Percentiles rank a stretch among this genome's conserved stretches.
phyloP scores from a whole-genome alignment of 495 filamentous ascomycete species.

The Halenospora varia region DNA sequence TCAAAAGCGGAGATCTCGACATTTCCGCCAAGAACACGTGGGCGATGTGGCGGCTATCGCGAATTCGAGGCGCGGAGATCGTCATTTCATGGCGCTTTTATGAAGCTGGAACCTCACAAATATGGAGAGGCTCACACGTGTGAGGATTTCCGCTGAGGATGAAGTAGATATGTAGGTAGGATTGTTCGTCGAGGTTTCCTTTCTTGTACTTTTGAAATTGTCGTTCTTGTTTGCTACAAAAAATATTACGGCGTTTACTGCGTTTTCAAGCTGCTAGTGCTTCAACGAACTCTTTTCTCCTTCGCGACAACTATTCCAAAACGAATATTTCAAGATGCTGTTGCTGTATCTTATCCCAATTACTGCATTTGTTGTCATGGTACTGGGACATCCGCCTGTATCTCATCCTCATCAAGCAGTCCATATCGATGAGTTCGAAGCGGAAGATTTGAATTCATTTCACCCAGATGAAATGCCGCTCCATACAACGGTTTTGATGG shows the following conservation, averaged over 20 bases:
- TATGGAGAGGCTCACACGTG: background rate
- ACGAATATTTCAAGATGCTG: too few relatives aligned
- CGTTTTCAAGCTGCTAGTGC: too few relatives aligned
- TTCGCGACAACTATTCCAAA: too few relatives aligned
- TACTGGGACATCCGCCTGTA: conserved; percentile 1
- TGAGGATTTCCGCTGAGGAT: too few relatives aligned
- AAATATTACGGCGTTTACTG: too few relatives aligned
- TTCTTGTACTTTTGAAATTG: background rate
- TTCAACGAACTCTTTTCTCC: too few relatives aligned
- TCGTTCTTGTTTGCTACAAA: too few relatives aligned
- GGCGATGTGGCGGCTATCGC: too few relatives aligned
- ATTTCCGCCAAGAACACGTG: too few relatives aligned
- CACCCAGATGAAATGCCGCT: background rate
- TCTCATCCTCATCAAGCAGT: background rate
- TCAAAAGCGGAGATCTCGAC: too few relatives aligned
- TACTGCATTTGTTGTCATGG: background rate
- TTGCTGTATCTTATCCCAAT: background rate
- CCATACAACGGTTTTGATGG: conserved; percentile 16
- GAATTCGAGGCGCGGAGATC: background rate
- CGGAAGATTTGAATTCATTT: background rate
- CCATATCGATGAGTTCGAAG: background rate
- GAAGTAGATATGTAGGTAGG: too few relatives aligned
- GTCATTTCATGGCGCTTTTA: background rate
- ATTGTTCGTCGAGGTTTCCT: too few relatives aligned
- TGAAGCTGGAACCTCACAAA: background rate